Conservation (phyloP, 768 basidiomycete genomes). For the Rhodotorula sphaerocarpa region DNA sequence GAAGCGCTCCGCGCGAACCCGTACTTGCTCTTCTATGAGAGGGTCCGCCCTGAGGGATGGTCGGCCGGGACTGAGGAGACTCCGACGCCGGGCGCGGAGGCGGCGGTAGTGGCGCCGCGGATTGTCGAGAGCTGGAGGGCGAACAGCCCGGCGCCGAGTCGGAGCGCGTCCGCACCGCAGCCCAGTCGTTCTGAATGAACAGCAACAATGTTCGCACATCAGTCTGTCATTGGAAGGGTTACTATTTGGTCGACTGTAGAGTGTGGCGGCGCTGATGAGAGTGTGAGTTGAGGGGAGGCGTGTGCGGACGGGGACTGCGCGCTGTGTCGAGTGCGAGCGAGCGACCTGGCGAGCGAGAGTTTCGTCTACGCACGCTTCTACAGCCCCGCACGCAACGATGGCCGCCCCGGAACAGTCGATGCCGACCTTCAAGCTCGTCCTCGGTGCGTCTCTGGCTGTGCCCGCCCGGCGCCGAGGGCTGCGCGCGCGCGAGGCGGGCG, state of each 20-base stretch:
- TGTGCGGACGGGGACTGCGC: too few species aligned
- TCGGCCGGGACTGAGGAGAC: too few species aligned
- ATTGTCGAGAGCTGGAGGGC: conserved; percentile 27
- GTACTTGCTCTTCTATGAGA: conserved; percentile 95
- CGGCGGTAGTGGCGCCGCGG: neutral
- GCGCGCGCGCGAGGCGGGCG: neutral
- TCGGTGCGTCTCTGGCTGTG: conserved; percentile 56
- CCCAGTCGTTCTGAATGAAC: too few species aligned
- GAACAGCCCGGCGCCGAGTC: neutral
- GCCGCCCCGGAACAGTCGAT: conserved; percentile 43
- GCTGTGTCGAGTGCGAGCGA: neutral
- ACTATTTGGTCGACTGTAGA: too few species aligned
- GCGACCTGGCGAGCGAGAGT: neutral
- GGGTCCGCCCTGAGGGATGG: conserved; percentile 43
- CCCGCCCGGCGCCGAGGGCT: too few species aligned
- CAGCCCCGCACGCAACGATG: conserved; percentile 8
- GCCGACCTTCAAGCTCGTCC: conserved; percentile 97
- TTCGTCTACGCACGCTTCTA: neutral
- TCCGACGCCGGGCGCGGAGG: neutral
- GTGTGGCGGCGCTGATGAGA: conserved; percentile 49
- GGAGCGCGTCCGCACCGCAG: too few species aligned
- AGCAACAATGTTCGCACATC: too few species aligned
- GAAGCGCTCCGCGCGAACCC: conserved; percentile 63
- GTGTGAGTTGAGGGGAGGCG: too few species aligned
- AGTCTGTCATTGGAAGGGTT: too few species aligned